These are phyloP conservation scores for Saccharomyces hybrid DNA, from an alignment of 1,139 yeast species.

Conservation along the genomic window DNA sequence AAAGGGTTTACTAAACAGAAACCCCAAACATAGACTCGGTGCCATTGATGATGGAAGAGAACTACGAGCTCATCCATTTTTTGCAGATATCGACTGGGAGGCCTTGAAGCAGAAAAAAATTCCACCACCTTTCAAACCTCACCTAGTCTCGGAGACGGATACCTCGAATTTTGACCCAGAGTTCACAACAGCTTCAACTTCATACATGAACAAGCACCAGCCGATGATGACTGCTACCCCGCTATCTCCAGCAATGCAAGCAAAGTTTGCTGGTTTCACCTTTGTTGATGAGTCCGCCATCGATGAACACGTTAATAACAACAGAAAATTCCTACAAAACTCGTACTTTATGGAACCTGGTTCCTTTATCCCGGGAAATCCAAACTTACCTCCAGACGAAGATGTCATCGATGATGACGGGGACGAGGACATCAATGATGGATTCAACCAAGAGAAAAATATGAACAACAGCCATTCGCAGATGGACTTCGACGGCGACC, in stretches of 20 bases:
- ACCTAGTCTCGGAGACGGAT: conserved; percentile 80
- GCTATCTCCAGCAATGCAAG: conserved; percentile 88
- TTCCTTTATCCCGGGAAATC: conserved; percentile 70
- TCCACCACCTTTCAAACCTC: conserved; percentile 98
- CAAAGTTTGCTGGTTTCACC: conserved; percentile 91
- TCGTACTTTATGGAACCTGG: conserved; percentile 46
- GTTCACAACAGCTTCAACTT: conserved; percentile 85
- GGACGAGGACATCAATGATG: conserved; percentile 43
- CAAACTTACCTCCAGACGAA: conserved; percentile 72
- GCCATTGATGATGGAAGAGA: conserved; percentile 88
- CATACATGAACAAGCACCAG: conserved; percentile 58
- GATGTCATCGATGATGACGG: conserved; percentile 72
- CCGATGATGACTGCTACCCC: conserved; percentile 39
- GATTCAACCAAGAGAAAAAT: conserved; percentile 5
- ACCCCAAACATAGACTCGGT: conserved; percentile 91
- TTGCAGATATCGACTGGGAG: conserved; percentile 85
- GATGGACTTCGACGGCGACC: conserved; percentile 30
- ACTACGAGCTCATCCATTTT: conserved; percentile 82
- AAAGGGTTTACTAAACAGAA: conserved; percentile 86
- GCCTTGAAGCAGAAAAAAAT: conserved; percentile 67
- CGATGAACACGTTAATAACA: conserved; percentile 62
- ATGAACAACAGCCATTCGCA: conserved; percentile 11
- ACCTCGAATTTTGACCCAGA: conserved; percentile 96
- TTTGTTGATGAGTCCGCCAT: conserved; percentile 92
- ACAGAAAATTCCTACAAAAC: conserved; percentile 29